Evolutionary conservation across 2,329 filamentous ascomycete species (phyloP).

Genomic region (Monosporascus sp.): DNA sequence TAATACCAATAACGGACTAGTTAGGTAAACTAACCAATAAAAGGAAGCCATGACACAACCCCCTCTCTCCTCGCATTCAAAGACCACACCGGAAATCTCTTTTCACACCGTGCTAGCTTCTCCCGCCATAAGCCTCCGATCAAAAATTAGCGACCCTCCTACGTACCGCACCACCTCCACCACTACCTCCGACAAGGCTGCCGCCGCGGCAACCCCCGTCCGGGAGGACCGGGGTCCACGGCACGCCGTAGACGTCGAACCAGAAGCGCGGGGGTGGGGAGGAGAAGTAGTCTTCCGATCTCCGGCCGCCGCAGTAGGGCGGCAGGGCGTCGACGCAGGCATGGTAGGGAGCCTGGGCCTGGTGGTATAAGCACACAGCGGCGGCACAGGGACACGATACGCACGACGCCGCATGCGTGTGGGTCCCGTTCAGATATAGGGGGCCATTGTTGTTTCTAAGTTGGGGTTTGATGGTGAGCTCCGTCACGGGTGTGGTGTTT

Average conservation of each 20-base stretch:
- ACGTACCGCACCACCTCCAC: neutral
- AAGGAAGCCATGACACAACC: too few species aligned
- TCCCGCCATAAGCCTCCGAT: neutral
- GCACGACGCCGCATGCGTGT: neutral
- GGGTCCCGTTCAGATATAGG: neutral
- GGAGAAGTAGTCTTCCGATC: conserved; percentile 3
- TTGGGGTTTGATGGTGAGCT: neutral
- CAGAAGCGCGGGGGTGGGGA: neutral
- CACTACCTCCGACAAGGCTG: neutral
- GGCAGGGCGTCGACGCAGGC: neutral
- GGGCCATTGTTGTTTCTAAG: neutral
- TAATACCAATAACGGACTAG: too few species aligned
- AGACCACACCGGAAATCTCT: too few species aligned
- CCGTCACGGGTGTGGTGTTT: too few species aligned
- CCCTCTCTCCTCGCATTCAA: too few species aligned
- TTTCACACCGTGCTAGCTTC: too few species aligned
- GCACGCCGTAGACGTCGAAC: neutral
- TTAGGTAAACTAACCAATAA: too few species aligned
- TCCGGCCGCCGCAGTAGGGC: neutral
- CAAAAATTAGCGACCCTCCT: neutral
- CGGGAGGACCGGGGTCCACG: neutral
- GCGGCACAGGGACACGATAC: neutral
- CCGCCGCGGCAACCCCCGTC: neutral
- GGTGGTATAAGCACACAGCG: neutral
- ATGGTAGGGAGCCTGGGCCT: neutral